These are phyloP conservation scores for Rutstroemia sp. DNA, from an alignment of 2,329 filamentous ascomycete genomes.

Conservation along the genomic window DNA sequence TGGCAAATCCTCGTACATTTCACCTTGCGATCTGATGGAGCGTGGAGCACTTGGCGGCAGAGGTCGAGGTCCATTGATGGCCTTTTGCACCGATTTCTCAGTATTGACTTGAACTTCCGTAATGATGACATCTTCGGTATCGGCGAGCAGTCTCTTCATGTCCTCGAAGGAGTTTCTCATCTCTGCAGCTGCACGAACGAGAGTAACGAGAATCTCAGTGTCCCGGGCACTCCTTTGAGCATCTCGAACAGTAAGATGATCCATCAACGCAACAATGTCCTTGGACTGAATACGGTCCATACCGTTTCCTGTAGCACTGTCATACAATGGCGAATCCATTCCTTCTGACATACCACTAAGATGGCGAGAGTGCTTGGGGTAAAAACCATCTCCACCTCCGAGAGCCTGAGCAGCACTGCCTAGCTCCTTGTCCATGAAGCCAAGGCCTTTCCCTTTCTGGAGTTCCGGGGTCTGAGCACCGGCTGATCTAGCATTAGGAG, in stretches of 20 bases:
- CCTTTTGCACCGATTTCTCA: conserved; percentile 74
- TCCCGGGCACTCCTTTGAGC: conserved; percentile 93
- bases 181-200: conserved; percentile 89
- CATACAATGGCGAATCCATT: conserved; percentile 83
- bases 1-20: conserved; percentile 46
- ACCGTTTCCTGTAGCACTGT: conserved; percentile 77
- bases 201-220: conserved; percentile 89
- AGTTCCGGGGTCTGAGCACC: conserved; percentile 41
- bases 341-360: conserved; percentile 88
- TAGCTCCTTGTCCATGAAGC: conserved; percentile 46
- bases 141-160: conserved; percentile 84
- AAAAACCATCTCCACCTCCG: conserved; percentile 58
- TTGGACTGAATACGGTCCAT: conserved; percentile 92
- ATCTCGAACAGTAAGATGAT: conserved; percentile 94
- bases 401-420: conserved; percentile 41
- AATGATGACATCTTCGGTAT: conserved; percentile 85
- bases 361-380: conserved; percentile 54
- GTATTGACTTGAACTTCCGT: conserved; percentile 81
- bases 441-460: conserved; percentile 35
- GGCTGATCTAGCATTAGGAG: conserved; percentile 45
- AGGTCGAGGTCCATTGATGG: conserved; percentile 79
- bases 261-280: conserved; percentile 96
- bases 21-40: conserved; percentile 43
- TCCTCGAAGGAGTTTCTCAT: conserved; percentile 97
- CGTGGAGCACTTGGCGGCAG: conserved; percentile 55